A percentile compares a stretch with the other conserved stretches of the same genome.
Conservation (phyloP, 139 green algal genomes). For the Klebsormidium nitens region DNA sequence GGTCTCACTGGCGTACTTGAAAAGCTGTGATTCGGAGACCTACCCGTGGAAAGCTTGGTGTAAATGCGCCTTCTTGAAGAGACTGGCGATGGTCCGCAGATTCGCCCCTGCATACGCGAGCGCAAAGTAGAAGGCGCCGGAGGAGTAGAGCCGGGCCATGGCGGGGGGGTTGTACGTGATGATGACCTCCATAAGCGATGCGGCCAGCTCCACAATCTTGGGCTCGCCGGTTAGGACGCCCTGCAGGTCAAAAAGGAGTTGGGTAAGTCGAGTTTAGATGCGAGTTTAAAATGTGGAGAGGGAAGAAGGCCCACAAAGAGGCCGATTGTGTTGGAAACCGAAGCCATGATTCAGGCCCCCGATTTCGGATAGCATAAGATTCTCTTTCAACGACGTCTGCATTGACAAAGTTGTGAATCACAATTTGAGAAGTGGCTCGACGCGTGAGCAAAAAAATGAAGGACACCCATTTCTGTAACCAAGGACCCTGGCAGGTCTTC, state of each 20-base stretch:
- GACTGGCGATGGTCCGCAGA: constrained; percentile 54
- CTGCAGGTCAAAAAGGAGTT: constrained; percentile 53
- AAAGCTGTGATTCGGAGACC: no score
- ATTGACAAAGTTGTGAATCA: no score
- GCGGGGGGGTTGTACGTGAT: constrained; percentile 51
- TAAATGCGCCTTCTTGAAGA: constrained; percentile 50
- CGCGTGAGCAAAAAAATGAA: not conserved
- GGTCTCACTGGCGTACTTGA: no score
- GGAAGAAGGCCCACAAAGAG: no score
- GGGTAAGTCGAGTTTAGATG: no score
- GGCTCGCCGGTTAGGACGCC: constrained; percentile 71
- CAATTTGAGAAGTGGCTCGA: not conserved
- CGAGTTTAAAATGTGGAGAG: no score
- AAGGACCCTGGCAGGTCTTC: no score
- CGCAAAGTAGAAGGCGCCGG: constrained; percentile 78
- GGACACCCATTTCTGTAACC: no score
- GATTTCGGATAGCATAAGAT: no score
- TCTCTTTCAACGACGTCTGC: no score
- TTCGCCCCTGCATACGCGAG: constrained; percentile 84
- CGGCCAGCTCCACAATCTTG: constrained; percentile 57
- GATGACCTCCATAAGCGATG: constrained; percentile 57
- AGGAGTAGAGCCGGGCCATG: constrained; percentile 73
- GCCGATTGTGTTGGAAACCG: no score
- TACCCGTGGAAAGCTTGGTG: constrained; percentile 42
- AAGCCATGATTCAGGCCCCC: no score